Percentiles rank a stretch among this genome's conserved stretches.
Evolutionary conservation across 345 rosid species (phyloP).

Genomic region (Camelina hispida): DNA sequence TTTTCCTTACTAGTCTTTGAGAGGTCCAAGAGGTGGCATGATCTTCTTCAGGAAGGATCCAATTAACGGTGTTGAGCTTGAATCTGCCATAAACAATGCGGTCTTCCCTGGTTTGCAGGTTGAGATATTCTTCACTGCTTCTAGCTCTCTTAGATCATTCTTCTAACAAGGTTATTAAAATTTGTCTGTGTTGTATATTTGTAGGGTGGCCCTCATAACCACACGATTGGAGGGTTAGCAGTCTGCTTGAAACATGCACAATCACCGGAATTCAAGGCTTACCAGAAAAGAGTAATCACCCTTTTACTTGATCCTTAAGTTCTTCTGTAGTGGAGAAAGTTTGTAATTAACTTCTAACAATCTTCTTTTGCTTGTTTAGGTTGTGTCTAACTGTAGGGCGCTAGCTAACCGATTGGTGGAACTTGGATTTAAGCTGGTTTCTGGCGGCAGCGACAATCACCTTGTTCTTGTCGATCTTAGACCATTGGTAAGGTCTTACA

Average conservation of each 20-base stretch:
- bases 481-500: slow-evolving; percentile 62
- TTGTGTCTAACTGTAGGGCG: slow-evolving; percentile 75
- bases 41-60: slow-evolving; percentile 86
- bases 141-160: not conserved
- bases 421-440: slow-evolving; percentile 80
- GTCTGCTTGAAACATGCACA: slow-evolving; percentile 91
- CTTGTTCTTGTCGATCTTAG: slow-evolving; percentile 90
- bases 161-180: not conserved
- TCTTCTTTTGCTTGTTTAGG: slow-evolving; percentile 49
- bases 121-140: slow-evolving; percentile 20
- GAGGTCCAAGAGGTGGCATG: slow-evolving; percentile 99
- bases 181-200: slow-evolving; percentile 5
- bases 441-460: slow-evolving; percentile 94
- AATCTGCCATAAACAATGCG: slow-evolving; percentile 89
- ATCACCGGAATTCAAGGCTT: slow-evolving; percentile 68
- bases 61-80: slow-evolving; percentile 79
- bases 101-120: slow-evolving; percentile 98
- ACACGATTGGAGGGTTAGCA: slow-evolving; percentile 89
- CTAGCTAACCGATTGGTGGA: slow-evolving; percentile 76
- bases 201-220: slow-evolving; percentile 99
- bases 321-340: slow-evolving; percentile 8
- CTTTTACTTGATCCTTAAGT: not conserved
- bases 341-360: not conserved
- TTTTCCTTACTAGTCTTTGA: slow-evolving; percentile 64
- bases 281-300: slow-evolving; percentile 70